These are phyloP conservation scores for Geranium incanum DNA, from an alignment of 441 rosid species.

Conservation along the genomic window DNA sequence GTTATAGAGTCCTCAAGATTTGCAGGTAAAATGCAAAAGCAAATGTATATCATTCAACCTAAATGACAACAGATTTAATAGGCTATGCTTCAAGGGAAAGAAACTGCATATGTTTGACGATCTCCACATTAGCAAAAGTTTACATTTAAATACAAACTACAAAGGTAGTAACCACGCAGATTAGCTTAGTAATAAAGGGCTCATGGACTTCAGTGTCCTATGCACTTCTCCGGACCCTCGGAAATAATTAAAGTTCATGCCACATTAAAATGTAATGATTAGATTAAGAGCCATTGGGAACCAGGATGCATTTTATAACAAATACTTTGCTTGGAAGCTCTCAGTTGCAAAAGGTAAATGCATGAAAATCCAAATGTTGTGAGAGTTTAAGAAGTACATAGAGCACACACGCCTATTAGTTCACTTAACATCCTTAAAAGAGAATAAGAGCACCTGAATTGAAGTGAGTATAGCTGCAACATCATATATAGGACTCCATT, in stretches of 20 bases:
- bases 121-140: too few species aligned
- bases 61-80: too few species aligned
- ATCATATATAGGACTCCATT: slow-evolving; percentile 62
- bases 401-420: neutral
- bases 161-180: too few species aligned
- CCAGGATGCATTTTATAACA: neutral
- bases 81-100: too few species aligned
- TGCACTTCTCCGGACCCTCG: neutral
- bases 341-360: neutral
- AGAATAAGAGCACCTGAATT: slow-evolving; percentile 36
- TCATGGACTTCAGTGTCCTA: neutral
- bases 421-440: neutral
- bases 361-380: neutral
- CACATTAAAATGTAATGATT: too few species aligned
- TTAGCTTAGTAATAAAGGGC: neutral
- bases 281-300: neutral
- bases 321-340: slow-evolving; percentile 4
- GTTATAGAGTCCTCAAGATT: too few species aligned
- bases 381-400: neutral
- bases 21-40: too few species aligned
- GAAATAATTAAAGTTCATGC: neutral
- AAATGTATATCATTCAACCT: too few species aligned
- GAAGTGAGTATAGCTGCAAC: slow-evolving; percentile 38
- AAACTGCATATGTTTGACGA: too few species aligned
- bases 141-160: too few species aligned